Base-by-base conservation (phyloP, 164 flowering plant genomes). In the Litsea cubeba region DNA sequence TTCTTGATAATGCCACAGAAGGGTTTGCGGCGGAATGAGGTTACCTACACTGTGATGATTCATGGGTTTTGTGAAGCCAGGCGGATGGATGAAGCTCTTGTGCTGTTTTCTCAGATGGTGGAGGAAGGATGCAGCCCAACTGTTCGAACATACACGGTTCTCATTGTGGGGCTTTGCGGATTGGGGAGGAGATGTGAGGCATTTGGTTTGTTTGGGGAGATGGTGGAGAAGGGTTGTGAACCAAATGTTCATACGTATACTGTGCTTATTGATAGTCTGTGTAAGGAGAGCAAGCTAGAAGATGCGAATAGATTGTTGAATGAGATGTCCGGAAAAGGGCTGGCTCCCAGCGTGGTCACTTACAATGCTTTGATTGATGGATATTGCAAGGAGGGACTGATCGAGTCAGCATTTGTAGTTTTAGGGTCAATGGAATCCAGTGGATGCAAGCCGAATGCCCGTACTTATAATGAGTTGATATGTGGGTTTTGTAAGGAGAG, bases 291-390 rank as follows among this genome's bases (percentile, higher is more conserved):
- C 7, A 85, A 85, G 80, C 78, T 90, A 72, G 90, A 88, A 30
- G 35, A 30, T 30, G 35, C 35, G 35, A 30, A 30, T 30, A 75
- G 66, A 26, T 6, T 93, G 82, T 64, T 91, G 20, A 51, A 82
- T 68, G 74, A 58, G 69, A 87, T 93, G 83, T 66, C 69, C 15
- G 84, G 79, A 79, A 89, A 82, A 62, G 82, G 87, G 46, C 75
- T 90, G 83, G 79, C 77, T 74, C 92, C 89, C 18, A 83, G 46
- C 78, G 92, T 87, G 18, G 89, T 88, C n/a, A 87, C 98, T 17
- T 91, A 89, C 81, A 93, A 93, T 86, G 97, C 92, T 74, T 74
- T 91, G 79, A 87, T 93, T 79, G 81, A 86, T 87, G 97, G 97
- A 30, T 88, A 87, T 58, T 93, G 97, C 74, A 89, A 88, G 79